Percentiles rank a stretch among this genome's conserved stretches.
Conservation (phyloP, 306 rosid genomes). For the Trifolium repens region DNA sequence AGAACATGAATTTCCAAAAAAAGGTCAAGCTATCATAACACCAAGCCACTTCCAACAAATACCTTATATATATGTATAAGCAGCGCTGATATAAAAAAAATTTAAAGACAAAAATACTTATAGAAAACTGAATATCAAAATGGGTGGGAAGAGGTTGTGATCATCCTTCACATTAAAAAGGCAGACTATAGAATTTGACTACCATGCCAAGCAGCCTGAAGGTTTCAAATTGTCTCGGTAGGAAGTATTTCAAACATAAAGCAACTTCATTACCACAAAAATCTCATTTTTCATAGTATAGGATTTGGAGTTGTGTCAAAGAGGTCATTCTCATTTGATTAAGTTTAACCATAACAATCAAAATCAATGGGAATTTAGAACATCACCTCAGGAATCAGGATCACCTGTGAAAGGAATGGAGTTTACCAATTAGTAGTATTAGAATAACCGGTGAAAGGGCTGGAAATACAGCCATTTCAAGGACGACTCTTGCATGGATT, state of each 20-base stretch:
- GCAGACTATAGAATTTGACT: constrained; percentile 30
- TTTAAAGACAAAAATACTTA: background rate
- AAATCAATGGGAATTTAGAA: constrained; percentile 43
- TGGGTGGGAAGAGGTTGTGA: background rate
- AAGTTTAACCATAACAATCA: constrained; percentile 32
- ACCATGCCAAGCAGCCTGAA: constrained; percentile 47
- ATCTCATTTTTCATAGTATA: constrained; percentile 37
- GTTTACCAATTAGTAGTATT: constrained; percentile 50
- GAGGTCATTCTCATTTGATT: constrained; percentile 45
- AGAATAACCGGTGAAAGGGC: constrained; percentile 44
- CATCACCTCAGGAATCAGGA: constrained; percentile 70
- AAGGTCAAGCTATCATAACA: background rate
- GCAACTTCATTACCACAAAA: constrained; percentile 44
- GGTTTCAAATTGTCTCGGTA: constrained; percentile 42
- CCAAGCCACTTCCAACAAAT: constrained; percentile 30
- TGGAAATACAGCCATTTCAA: constrained; percentile 47
- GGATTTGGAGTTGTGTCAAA: constrained; percentile 40
- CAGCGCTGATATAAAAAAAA: background rate
- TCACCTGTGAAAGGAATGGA: constrained; percentile 71
- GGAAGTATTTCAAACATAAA: constrained; percentile 38
- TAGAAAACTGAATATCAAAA: constrained; percentile 32
- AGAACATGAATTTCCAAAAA: background rate
- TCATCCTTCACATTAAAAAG: constrained; percentile 39
- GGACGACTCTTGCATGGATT: constrained; percentile 48
- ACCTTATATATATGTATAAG: constrained; percentile 1